Percentiles rank a stretch among this genome's conserved stretches.
Evolutionary conservation across 208 protist species (phyloP).

Genomic region (Acanthamoeba royreba): DNA sequence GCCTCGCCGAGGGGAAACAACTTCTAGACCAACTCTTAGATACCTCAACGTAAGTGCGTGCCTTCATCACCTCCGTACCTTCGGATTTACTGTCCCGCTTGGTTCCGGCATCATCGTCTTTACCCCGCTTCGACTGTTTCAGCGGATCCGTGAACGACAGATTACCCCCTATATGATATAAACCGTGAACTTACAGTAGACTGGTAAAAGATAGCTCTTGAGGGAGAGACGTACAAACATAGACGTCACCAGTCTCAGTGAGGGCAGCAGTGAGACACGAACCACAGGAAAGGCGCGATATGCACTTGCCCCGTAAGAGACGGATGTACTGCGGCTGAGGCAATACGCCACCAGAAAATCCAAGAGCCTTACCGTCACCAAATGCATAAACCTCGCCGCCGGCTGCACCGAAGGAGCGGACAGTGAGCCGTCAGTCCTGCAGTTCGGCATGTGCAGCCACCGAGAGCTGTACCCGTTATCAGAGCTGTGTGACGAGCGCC

Average conservation of each 20-base stretch:
- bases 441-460: too few relatives aligned
- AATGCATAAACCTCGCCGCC: neutral
- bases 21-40: too few relatives aligned
- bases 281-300: neutral
- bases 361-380: neutral
- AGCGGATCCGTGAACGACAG: neutral
- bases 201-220: neutral
- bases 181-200: neutral
- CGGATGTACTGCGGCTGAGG: neutral
- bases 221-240: neutral
- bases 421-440: too few relatives aligned
- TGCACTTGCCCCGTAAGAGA: neutral
- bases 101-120: neutral
- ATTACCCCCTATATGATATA: neutral
- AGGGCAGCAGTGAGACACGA: neutral
- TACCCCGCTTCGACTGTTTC: neutral
- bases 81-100: neutral
- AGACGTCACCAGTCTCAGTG: constrained; percentile 22
- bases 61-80: too few relatives aligned
- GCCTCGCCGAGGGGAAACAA: neutral
- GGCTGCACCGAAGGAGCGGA: neutral
- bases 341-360: neutral
- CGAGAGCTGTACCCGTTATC: neutral
- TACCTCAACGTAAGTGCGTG: too few relatives aligned
- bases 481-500: neutral